These are phyloP conservation scores for Schizosaccharomyces osmophilus DNA, from an alignment of 805 yeast species.

Conservation along the genomic window DNA sequence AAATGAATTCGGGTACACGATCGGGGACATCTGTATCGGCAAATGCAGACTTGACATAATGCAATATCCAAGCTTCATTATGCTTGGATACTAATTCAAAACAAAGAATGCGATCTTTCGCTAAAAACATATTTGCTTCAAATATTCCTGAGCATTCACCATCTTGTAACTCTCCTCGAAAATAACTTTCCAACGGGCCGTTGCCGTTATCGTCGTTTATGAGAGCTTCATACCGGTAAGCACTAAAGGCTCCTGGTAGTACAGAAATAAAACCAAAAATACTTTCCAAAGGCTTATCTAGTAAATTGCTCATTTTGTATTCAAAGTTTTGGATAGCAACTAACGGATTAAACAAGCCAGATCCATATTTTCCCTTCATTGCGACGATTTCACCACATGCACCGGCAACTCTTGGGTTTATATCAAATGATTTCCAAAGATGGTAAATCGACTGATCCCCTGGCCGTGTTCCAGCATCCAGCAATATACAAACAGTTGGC, in stretches of 20 bases:
- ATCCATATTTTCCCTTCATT: slow-evolving; percentile 75
- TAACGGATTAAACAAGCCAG: slow-evolving; percentile 59
- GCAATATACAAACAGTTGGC: slow-evolving; percentile 68
- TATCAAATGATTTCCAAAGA: slow-evolving; percentile 91
- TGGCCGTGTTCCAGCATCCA: slow-evolving; percentile 97
- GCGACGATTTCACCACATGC: slow-evolving; percentile 96
- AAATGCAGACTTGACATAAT: slow-evolving; percentile 74
- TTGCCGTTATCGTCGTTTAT: slow-evolving; percentile 70
- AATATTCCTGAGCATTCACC: slow-evolving; percentile 52
- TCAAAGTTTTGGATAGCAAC: slow-evolving; percentile 94
- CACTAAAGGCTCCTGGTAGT: slow-evolving; percentile 86
- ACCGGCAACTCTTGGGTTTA: slow-evolving; percentile 92
- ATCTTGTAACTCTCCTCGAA: slow-evolving; percentile 53
- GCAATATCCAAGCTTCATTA: slow-evolving; percentile 64
- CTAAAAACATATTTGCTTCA: slow-evolving; percentile 88
- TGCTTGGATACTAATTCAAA: slow-evolving; percentile 86
- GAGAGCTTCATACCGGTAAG: slow-evolving; percentile 73
- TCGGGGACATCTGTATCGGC: slow-evolving; percentile 96
- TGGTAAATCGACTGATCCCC: slow-evolving; percentile 70
- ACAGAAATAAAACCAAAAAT: slow-evolving; percentile 82
- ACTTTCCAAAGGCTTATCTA: slow-evolving; percentile 85
- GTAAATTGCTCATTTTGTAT: slow-evolving; percentile 85
- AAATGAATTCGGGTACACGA: slow-evolving; percentile 71
- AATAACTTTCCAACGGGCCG: slow-evolving; percentile 73
- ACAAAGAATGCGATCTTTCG: slow-evolving; percentile 87